Evolutionary conservation across 2,329 filamentous ascomycete species (phyloP).

Genomic region (Capronia coronata): DNA sequence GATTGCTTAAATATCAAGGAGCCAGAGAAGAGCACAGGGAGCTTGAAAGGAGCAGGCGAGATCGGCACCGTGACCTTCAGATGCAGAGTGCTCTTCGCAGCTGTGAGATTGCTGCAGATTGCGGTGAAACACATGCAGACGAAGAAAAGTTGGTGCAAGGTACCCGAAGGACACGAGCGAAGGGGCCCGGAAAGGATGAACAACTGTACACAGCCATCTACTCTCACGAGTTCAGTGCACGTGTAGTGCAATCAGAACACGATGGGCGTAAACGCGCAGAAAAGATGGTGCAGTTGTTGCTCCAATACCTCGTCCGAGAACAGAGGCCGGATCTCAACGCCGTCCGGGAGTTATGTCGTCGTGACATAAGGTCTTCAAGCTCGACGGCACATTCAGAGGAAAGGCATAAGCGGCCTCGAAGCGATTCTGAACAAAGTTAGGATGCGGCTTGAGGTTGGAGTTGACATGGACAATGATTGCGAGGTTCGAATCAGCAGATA

Average conservation of each 20-base stretch:
- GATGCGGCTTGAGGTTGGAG: too few relatives aligned
- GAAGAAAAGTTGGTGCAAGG: background rate
- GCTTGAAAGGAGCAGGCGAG: conserved; percentile 15
- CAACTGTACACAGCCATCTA: conserved; percentile 22
- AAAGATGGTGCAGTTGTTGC: conserved; percentile 5
- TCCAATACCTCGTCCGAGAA: conserved; percentile 1
- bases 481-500: background rate
- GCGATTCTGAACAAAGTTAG: background rate
- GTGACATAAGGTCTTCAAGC: background rate
- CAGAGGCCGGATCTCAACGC: background rate
- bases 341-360: background rate
- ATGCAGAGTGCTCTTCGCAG: conserved; percentile 16
- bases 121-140: conserved; percentile 9
- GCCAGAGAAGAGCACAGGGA: conserved; percentile 6
- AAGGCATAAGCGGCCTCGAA: background rate
- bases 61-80: conserved; percentile 18
- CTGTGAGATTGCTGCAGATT: conserved; percentile 8
- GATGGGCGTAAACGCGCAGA: conserved; percentile 16
- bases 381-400: background rate
- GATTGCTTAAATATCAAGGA: background rate
- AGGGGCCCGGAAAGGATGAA: conserved; percentile 24
- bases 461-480: background rate
- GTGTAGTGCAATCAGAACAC: conserved; percentile 18
- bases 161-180: conserved; percentile 11
- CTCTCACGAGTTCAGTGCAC: conserved; percentile 12